Conservation (phyloP, 23 red algal genomes). For the Gracilaria gracilis region DNA sequence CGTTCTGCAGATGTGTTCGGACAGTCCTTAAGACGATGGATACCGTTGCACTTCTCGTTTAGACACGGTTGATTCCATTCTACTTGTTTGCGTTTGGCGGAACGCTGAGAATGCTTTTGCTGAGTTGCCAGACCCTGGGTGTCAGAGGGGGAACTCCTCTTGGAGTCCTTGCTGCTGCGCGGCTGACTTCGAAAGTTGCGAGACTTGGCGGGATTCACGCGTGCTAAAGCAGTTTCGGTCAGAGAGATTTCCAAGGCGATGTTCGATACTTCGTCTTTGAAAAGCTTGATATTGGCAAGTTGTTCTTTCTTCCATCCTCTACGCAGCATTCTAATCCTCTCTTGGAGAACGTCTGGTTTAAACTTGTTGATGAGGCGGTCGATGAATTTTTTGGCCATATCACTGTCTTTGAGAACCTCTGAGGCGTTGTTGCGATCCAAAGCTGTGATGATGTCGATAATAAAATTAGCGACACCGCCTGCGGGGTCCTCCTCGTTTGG, state of each 20-base stretch:
- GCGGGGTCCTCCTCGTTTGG: not conserved
- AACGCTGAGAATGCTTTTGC: not conserved
- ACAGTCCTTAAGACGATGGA: conserved; percentile 15
- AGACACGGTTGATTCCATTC: not conserved
- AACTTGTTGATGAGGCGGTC: conserved; percentile 9
- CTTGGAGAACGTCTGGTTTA: not conserved
- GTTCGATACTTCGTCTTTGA: not conserved
- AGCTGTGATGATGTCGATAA: not conserved
- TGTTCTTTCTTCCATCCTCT: conserved; percentile 20
- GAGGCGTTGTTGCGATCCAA: conserved; percentile 2
- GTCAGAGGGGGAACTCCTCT: not conserved
- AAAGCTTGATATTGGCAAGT: conserved; percentile 21
- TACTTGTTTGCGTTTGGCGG: not conserved
- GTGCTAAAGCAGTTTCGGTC: not conserved
- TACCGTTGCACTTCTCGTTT: not conserved
- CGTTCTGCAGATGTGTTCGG: not conserved
- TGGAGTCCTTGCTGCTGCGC: not conserved
- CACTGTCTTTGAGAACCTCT: conserved; percentile 4
- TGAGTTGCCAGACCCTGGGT: not conserved
- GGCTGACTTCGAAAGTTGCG: not conserved
- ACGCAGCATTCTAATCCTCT: not conserved
- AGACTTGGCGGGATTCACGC: not conserved
- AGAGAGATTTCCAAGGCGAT: not conserved
- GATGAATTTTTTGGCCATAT: not conserved
- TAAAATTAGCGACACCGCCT: not conserved